Evolutionary conservation across 768 basidiomycete genomes (phyloP).

Genomic region (Tylopilus balloui): DNA sequence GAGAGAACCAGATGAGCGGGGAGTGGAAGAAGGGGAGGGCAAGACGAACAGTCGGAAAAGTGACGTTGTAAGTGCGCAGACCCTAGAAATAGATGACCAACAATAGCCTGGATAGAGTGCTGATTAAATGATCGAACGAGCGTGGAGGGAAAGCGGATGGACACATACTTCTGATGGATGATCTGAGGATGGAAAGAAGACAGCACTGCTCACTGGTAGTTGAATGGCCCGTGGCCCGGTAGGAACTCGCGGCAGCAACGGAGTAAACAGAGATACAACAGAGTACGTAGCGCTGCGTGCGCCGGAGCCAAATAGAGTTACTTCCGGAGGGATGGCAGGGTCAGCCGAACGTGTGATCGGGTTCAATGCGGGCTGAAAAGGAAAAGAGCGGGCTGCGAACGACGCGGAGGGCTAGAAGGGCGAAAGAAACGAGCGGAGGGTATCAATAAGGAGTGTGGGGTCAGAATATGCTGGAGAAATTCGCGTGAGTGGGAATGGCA

Average conservation of each 20-base stretch:
- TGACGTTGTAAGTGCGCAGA: conserved; percentile 1
- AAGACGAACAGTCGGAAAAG: not conserved
- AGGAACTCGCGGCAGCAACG: not conserved
- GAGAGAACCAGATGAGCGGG: not conserved
- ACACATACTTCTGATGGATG: conserved; percentile 20
- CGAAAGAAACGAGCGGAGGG: no score
- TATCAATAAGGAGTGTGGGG: no score
- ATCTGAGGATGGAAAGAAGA: not conserved
- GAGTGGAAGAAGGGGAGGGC: not conserved
- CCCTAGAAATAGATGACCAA: conserved; percentile 15
- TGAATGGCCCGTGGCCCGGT: not conserved
- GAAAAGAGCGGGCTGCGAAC: no score
- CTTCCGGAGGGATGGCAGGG: conserved; percentile 1
- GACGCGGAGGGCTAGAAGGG: no score
- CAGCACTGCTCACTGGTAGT: not conserved
- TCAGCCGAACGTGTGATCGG: conserved; percentile 8
- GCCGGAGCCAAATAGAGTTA: conserved; percentile 20
- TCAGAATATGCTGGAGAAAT: no score
- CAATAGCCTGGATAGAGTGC: conserved; percentile 14
- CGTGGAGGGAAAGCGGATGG: not conserved
- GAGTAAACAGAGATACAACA: conserved; percentile 17
- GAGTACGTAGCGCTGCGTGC: conserved; percentile 8
- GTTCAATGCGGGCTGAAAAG: conserved; percentile 7
- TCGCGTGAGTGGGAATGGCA: no score
- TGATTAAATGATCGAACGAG: conserved; percentile 1